These are phyloP conservation scores for Fusarium guadeloupense DNA, from an alignment of 2,329 filamentous ascomycete genomes.

Conservation along the genomic window DNA sequence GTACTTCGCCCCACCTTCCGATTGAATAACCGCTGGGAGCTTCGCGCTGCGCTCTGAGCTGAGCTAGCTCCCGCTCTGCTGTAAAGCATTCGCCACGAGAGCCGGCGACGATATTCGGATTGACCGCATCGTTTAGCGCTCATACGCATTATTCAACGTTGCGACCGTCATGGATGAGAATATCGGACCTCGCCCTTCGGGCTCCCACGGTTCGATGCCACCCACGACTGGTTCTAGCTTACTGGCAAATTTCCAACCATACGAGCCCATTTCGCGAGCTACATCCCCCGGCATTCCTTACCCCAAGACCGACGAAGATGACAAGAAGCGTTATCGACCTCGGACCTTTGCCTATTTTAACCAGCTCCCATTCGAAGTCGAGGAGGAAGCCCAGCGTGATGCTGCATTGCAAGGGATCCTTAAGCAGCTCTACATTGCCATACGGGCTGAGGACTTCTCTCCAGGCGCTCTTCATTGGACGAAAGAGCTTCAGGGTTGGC, in stretches of 20 bases:
- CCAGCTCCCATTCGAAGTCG: slow-evolving; percentile 88
- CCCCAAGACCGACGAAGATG: slow-evolving; percentile 58
- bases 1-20: slow-evolving; percentile 16
- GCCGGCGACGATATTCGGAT: slow-evolving; percentile 22
- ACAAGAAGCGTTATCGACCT: slow-evolving; percentile 76
- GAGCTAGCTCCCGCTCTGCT: slow-evolving; percentile 31
- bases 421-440: slow-evolving; percentile 90
- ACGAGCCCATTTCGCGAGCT: slow-evolving; percentile 81
- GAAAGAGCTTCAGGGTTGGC: slow-evolving; percentile 92
- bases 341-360: slow-evolving; percentile 94
- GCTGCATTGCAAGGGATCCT: slow-evolving; percentile 85
- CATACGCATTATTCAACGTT: neutral
- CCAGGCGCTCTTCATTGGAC: slow-evolving; percentile 97
- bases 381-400: slow-evolving; percentile 81
- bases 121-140: slow-evolving; percentile 4
- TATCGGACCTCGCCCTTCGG: slow-evolving; percentile 47
- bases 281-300: slow-evolving; percentile 80
- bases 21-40: slow-evolving; percentile 31
- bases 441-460: slow-evolving; percentile 92
- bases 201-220: slow-evolving; percentile 44
- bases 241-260: slow-evolving; percentile 53
- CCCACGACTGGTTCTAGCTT: slow-evolving; percentile 47
- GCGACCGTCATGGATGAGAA: slow-evolving; percentile 51
- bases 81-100: slow-evolving; percentile 19
- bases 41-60: slow-evolving; percentile 31